Base-by-base conservation (phyloP, 179 eudicot species). In the Heliamphora pulchella region DNA sequence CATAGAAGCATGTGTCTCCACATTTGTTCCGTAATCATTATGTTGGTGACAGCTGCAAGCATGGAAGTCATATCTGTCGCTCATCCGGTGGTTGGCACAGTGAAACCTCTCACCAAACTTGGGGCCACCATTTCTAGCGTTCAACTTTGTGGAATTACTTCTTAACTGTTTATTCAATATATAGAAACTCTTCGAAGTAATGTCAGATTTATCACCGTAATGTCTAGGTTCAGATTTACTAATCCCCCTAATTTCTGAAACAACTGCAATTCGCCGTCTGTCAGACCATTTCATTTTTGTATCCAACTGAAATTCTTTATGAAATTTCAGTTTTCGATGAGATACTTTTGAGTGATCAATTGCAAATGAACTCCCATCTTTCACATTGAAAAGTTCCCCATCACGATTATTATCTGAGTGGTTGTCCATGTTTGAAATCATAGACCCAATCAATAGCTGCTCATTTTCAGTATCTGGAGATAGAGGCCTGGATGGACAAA, bases 41-140 rank as follows among this genome's bases (percentile, higher is more conserved):
- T 86, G 90, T 76, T 87, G 89, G 79, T 85, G 85, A 88, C 94
- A 93, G 79, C 91, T 90, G 86, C 98, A 93, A 79, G 88, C 78
- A 48, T 86, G 82, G 71, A 58, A 79, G 79, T 88, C 97, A 84
- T 82, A 87, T 85, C 85, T 87, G 14, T 88, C 92, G 44, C 79
- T 66, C 64, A 68, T 73, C 81, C 87, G 86, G 78, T 75, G 77
- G 84, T 76, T 86, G 77, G 89, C 70, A 79, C 88, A 87, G 50
- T 85, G 88, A 54, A 75, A 83, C 84, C 89, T 93, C 80, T 89
- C 91, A 41, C 86, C 80, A 75, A 83, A 86, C 83, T 87, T 93
- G 50, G 69, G 76, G 69, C 87, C 90, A 80, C 81, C 74, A 82
- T 81, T 88, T 81, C 91, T 90, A 61, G 81, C 61, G 80, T 81